These are phyloP conservation scores for Scheffersomyces titani DNA, from an alignment of 1,139 yeast species.

Conservation along the genomic window DNA sequence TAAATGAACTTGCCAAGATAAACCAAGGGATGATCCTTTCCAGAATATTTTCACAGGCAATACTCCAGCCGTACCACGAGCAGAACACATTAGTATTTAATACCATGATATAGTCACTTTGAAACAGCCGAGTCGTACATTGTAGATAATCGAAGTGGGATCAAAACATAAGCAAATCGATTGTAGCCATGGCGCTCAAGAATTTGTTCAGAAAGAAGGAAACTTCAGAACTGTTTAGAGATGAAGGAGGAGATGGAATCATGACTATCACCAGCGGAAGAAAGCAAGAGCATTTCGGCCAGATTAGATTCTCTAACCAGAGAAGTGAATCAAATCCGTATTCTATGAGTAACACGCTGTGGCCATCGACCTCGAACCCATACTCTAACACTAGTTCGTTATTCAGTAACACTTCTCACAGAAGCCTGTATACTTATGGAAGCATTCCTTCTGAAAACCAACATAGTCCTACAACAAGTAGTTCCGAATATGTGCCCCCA, in stretches of 20 bases:
- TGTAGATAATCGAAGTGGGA: background rate
- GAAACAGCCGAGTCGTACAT: background rate
- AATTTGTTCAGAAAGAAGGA: slow-evolving; percentile 64
- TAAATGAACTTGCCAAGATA: background rate
- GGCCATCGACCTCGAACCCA: background rate
- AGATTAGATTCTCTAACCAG: slow-evolving; percentile 57
- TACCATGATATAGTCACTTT: background rate
- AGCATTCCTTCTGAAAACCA: background rate
- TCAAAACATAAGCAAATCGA: background rate
- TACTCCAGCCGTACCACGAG: background rate
- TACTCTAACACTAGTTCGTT: background rate
- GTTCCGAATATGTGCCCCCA: background rate
- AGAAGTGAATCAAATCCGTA: background rate
- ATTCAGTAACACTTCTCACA: background rate
- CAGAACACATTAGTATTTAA: background rate
- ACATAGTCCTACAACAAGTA: background rate
- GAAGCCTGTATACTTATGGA: background rate
- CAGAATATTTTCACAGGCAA: background rate
- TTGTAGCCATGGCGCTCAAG: slow-evolving; percentile 38
- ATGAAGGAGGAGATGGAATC: slow-evolving; percentile 53
- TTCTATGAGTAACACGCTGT: background rate
- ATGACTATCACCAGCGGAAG: slow-evolving; percentile 37
- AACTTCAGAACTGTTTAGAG: slow-evolving; percentile 57
- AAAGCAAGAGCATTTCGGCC: slow-evolving; percentile 61
- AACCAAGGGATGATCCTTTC: background rate